phyloP scores from a whole-genome alignment of 2,329 filamentous ascomycete species.

The Cladorrhinum sp. region DNA sequence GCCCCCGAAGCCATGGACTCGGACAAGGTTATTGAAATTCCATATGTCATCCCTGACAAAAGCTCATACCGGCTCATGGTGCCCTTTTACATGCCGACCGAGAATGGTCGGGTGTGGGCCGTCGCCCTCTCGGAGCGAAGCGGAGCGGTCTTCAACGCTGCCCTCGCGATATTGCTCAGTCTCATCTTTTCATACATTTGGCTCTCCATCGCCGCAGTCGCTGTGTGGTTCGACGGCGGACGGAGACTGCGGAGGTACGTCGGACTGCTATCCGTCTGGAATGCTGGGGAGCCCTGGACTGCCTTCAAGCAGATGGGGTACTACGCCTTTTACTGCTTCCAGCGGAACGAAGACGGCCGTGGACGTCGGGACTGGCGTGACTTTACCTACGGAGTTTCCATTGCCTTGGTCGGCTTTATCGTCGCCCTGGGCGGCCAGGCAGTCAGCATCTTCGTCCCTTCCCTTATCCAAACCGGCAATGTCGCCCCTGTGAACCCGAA shows the following conservation, averaged over 20 bases:
- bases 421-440: slow-evolving; percentile 3
- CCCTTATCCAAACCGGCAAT: slow-evolving; percentile 10
- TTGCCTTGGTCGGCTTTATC: not conserved
- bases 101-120: slow-evolving; percentile 5
- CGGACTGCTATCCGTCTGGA: slow-evolving; percentile 12
- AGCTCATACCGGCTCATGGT: slow-evolving; percentile 6
- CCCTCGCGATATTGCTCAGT: slow-evolving; percentile 5
- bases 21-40: too few species aligned
- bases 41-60: not conserved
- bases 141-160: slow-evolving; percentile 3
- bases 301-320: not conserved
- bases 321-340: not conserved
- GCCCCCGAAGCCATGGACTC: too few species aligned
- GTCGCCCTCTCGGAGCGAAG: slow-evolving; percentile 6
- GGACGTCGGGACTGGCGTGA: slow-evolving; percentile 4
- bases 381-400: slow-evolving; percentile 7
- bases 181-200: slow-evolving; percentile 15
- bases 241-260: slow-evolving; percentile 11
- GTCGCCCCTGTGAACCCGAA: slow-evolving; percentile 5
- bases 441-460: slow-evolving; percentile 9
- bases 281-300: slow-evolving; percentile 5
- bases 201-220: slow-evolving; percentile 3
- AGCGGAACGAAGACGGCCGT: not conserved
- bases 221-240: slow-evolving; percentile 2
- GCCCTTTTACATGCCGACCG: slow-evolving; percentile 10